phyloP scores from a whole-genome alignment of 441 rosid genomes.

The Raphanus hybrid region DNA sequence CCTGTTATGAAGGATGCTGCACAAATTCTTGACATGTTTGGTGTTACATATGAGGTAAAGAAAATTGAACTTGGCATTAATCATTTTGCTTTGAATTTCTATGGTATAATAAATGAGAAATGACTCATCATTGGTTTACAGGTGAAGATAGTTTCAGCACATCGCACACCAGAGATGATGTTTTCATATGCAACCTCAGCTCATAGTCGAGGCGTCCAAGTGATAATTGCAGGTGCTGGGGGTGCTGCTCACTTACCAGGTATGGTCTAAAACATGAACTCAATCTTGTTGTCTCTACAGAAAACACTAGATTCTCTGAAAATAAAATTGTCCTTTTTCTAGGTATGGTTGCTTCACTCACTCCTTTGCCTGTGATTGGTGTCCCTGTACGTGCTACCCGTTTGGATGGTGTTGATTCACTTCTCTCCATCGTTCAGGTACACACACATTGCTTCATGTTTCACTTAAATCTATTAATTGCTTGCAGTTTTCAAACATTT shows the following conservation, averaged over 20 bases:
- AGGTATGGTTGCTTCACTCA: slow-evolving; percentile 98
- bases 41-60: slow-evolving; percentile 72
- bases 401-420: too few relatives aligned
- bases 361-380: slow-evolving; percentile 69
- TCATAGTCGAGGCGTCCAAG: slow-evolving; percentile 67
- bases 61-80: neutral
- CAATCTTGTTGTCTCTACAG: slow-evolving; percentile 6
- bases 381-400: too few relatives aligned
- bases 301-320: neutral
- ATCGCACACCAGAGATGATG: slow-evolving; percentile 92
- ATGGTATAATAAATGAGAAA: slow-evolving; percentile 7
- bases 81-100: neutral
- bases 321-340: neutral
- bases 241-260: slow-evolving; percentile 99
- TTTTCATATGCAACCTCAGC: slow-evolving; percentile 81
- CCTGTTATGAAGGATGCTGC: slow-evolving; percentile 98
- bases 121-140: slow-evolving; percentile 39
- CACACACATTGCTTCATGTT: too few relatives aligned
- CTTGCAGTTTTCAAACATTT: too few relatives aligned
- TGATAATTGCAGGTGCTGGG: slow-evolving; percentile 98
- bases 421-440: too few relatives aligned
- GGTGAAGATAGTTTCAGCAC: slow-evolving; percentile 90
- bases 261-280: slow-evolving; percentile 14
- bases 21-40: slow-evolving; percentile 63
- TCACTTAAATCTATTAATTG: too few relatives aligned